Conservation (phyloP, 306 rosid species). For the Gynostemma pentaphyllum region DNA sequence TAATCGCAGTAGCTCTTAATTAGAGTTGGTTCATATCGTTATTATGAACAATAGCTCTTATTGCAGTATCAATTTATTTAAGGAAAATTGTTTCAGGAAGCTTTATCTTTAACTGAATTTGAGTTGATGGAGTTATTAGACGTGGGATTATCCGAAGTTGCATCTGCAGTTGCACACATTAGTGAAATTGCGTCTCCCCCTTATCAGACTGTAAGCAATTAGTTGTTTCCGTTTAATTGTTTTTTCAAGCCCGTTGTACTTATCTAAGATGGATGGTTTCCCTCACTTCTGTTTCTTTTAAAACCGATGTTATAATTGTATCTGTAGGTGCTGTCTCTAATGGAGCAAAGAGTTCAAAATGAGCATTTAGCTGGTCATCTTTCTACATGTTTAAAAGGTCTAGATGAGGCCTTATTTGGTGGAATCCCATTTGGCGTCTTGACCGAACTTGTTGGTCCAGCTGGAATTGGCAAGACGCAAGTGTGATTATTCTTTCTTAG, state of each 20-base stretch:
- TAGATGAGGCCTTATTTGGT: constrained; percentile 80
- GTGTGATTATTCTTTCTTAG: constrained; percentile 19
- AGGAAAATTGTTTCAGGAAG: constrained; percentile 41
- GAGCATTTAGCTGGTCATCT: constrained; percentile 75
- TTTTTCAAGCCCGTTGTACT: neutral
- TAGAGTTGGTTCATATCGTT: neutral
- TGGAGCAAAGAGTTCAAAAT: constrained; percentile 56
- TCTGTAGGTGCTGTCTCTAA: constrained; percentile 43
- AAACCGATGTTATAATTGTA: constrained; percentile 19
- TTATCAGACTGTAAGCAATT: constrained; percentile 52
- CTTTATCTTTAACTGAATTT: constrained; percentile 64
- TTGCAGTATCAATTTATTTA: neutral
- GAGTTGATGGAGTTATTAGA: constrained; percentile 80
- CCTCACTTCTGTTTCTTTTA: constrained; percentile 2
- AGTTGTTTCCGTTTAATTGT: neutral
- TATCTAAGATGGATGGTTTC: neutral
- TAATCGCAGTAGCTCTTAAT: neutral
- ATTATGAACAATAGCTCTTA: neutral
- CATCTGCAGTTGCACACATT: constrained; percentile 53
- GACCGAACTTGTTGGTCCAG: constrained; percentile 96
- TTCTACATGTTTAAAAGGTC: constrained; percentile 67
- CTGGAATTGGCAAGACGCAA: constrained; percentile 93
- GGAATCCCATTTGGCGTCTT: constrained; percentile 84
- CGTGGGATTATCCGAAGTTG: constrained; percentile 59
- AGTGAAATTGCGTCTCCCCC: constrained; percentile 83